Base-by-base conservation (phyloP, 176 grass and related monocot species). In the Otatea glauca region DNA sequence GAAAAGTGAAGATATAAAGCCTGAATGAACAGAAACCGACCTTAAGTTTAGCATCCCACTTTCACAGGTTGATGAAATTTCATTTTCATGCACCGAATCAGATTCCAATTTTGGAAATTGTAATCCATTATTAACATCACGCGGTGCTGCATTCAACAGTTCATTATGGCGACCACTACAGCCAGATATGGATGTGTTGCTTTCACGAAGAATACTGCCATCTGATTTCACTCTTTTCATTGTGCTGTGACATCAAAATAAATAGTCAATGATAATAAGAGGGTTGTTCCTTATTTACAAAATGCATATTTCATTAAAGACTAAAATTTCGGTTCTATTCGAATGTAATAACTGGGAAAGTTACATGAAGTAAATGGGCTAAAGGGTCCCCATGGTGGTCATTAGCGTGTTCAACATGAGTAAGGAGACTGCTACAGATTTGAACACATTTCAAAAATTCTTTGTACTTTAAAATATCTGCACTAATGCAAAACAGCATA, bases 221-320 rank as follows among this genome's bases (percentile, higher is more conserved):
- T 90, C 96, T n/a, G 96, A 95, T 71, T 81, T 78, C 68, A 87
- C 76, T 83, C 93, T 95, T 95, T 92, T 95, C 64, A 90, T 70
- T 84, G 70, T 83, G 79, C 93, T 98, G 89, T 66, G 77, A 67
- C 74, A 88, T 84, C 60, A 89, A 88, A 95, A 65, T 67, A 72
- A 49, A 80, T 23, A 74, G 77, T 72, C 42, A 65, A 78, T 84
- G 70, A 32, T 35, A 75, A 39, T 43, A 75, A 39, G 47, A 84
- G 61, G 20, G 41, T 27, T 74, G 29, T 61, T 65, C 47, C 37
- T 84, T 44, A 51, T 50, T 51, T 56, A 88, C 5, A 55, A 85
- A 39, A 70, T 65, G 15, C 24, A 53, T 20, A 77, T 71, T 51
- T 65, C 34, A 39, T 25, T 34, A 38, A 71, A 37, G 38, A 58